phyloP scores from a whole-genome alignment of 2,329 filamentous ascomycete genomes.

The Amauroascus verrucosus region DNA sequence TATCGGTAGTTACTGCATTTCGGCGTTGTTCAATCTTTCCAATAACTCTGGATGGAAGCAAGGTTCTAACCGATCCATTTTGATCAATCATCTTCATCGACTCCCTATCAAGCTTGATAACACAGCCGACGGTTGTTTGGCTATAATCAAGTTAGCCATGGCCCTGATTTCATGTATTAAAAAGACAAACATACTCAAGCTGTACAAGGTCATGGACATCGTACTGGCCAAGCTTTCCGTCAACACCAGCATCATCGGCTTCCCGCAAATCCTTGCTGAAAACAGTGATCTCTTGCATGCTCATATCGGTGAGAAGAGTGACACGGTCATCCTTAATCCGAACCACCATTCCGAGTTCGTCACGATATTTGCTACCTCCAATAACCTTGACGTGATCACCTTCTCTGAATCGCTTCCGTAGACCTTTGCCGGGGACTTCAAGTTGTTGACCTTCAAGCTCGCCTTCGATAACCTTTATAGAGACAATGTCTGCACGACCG shows the following conservation, averaged over 20 bases:
- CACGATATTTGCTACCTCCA: conserved; percentile 83
- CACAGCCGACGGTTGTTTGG: conserved; percentile 79
- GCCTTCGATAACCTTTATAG: conserved; percentile 73
- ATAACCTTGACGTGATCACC: conserved; percentile 99
- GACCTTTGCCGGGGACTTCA: conserved; percentile 81
- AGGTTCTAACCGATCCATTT: conserved; percentile 67
- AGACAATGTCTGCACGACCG: conserved; percentile 85
- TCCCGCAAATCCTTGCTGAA: conserved; percentile 95
- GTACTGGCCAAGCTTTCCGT: conserved; percentile 73
- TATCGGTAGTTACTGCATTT: conserved; percentile 80
- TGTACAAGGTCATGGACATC: conserved; percentile 90
- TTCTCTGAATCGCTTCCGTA: conserved; percentile 83
- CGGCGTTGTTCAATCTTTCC: conserved; percentile 77
- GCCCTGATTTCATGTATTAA: background rate
- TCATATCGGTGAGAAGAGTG: conserved; percentile 85
- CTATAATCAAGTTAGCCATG: conserved; percentile 25
- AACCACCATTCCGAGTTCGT: conserved; percentile 95
- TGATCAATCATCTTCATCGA: conserved; percentile 85
- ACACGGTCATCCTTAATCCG: conserved; percentile 87
- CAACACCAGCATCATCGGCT: conserved; percentile 81
- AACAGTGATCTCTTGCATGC: conserved; percentile 85
- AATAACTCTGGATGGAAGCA: conserved; percentile 83
- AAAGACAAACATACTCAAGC: conserved; percentile 53
- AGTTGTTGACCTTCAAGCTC: conserved; percentile 72
- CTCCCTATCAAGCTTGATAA: conserved; percentile 92